These are phyloP conservation scores for Trichocladium antarcticum DNA, from an alignment of 495 filamentous ascomycete species.

Conservation along the genomic window DNA sequence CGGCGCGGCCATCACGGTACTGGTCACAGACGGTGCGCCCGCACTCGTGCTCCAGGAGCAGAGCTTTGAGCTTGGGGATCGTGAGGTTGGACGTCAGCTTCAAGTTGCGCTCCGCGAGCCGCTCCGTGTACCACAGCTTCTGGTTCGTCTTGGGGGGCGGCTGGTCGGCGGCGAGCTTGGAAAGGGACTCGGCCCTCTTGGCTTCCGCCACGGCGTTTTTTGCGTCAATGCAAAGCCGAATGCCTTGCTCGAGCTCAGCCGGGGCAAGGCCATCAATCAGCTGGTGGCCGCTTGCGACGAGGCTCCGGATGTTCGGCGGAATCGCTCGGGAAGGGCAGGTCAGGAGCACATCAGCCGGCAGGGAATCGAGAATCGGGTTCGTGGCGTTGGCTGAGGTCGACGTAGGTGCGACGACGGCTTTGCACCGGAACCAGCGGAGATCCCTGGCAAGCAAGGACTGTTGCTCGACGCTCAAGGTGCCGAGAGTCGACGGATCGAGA, in stretches of 20 bases:
- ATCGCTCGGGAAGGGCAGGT: background rate
- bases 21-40: background rate
- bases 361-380: background rate
- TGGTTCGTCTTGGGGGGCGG: too few species aligned
- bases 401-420: background rate
- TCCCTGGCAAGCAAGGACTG: constrained; percentile 2
- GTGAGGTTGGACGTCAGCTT: background rate
- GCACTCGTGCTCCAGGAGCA: constrained; percentile 1
- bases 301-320: background rate
- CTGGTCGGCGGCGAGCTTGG: too few species aligned
- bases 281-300: background rate
- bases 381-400: background rate
- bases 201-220: background rate
- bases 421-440: constrained; percentile 4
- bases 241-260: background rate
- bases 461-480: background rate
- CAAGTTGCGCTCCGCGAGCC: constrained; percentile 3
- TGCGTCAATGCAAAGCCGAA: background rate
- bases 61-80: background rate
- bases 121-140: background rate
- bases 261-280: background rate
- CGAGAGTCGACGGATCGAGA: background rate
- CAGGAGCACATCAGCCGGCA: background rate
- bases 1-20: constrained; percentile 12
- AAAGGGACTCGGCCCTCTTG: too few species aligned